These are phyloP conservation scores for Geotrichum reessii DNA, from an alignment of 1,139 yeast species.

Conservation along the genomic window DNA sequence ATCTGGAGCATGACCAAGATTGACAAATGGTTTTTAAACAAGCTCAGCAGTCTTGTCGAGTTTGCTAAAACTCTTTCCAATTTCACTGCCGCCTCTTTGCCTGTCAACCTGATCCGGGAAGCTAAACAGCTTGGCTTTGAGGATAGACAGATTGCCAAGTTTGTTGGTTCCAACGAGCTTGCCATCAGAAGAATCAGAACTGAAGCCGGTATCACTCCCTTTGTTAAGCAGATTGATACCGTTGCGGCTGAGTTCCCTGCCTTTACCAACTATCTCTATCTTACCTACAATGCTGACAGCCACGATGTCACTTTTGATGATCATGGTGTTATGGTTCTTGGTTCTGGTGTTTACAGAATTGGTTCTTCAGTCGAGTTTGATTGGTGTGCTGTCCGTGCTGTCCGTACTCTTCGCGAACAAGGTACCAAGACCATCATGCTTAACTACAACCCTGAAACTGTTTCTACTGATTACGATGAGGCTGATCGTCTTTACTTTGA, in stretches of 20 bases:
- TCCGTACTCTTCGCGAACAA: conserved; percentile 82
- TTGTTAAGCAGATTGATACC: conserved; percentile 94
- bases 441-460: conserved; percentile 97
- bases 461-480: conserved; percentile 96
- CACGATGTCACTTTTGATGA: conserved; percentile 84
- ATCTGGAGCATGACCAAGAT: conserved; percentile 89
- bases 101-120: conserved; percentile 58
- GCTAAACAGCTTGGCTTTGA: conserved; percentile 96
- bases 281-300: conserved; percentile 87
- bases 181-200: conserved; percentile 54
- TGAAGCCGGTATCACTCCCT: conserved; percentile 65
- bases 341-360: conserved; percentile 97
- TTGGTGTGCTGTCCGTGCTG: conserved; percentile 98
- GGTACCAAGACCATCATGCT: conserved; percentile 93
- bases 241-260: conserved; percentile 99
- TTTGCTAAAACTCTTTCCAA: conserved; percentile 61
- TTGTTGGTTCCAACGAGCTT: conserved; percentile 63
- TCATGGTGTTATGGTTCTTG: conserved; percentile 88
- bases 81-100: conserved; percentile 54
- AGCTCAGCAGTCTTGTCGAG: conserved; percentile 65
- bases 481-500: conserved; percentile 96
- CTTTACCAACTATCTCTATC: conserved; percentile 87
- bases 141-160: conserved; percentile 83
- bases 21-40: conserved; percentile 93
- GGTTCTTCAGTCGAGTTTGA: conserved; percentile 98